phyloP scores from a whole-genome alignment of 192 early-diverging fungal species.

The Coemansia sp. region DNA sequence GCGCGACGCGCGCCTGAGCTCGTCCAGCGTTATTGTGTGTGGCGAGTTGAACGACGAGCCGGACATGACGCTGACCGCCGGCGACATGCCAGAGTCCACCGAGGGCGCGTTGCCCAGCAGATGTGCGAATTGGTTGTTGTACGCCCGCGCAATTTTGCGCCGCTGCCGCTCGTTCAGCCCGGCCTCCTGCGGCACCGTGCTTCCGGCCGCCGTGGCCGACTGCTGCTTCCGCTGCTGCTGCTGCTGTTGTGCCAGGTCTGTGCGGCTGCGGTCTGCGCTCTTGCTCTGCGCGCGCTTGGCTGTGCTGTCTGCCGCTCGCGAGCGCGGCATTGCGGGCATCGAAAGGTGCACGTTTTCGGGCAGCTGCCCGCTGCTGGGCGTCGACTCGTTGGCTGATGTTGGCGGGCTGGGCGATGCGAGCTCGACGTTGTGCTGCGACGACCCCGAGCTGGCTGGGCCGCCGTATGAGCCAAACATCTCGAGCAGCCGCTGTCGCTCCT shows the following conservation, averaged over 20 bases:
- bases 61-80: conserved; percentile 26
- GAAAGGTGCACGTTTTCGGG: conserved; percentile 45
- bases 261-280: conserved; percentile 38
- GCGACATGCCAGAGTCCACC: conserved; percentile 15
- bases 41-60: conserved; percentile 45
- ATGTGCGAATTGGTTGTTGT: conserved; percentile 46
- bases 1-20: conserved; percentile 35
- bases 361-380: conserved; percentile 36
- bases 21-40: conserved; percentile 47
- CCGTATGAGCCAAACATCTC: conserved; percentile 25
- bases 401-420: conserved; percentile 48
- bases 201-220: background rate
- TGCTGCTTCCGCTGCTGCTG: background rate
- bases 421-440: conserved; percentile 34
- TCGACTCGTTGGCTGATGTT: conserved; percentile 36
- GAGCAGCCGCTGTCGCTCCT: conserved; percentile 29
- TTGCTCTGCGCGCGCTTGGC: conserved; percentile 11
- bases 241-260: conserved; percentile 13
- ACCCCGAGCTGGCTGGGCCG: conserved; percentile 31
- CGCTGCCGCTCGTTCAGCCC: conserved; percentile 4
- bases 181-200: background rate
- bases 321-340: conserved; percentile 29
- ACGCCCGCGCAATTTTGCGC: conserved; percentile 24
- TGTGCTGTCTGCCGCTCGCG: background rate
- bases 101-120: conserved; percentile 25